These are phyloP conservation scores for Anthracocystis panici-leucophaei DNA, from an alignment of 1,284 basidiomycete species.

Conservation along the genomic window DNA sequence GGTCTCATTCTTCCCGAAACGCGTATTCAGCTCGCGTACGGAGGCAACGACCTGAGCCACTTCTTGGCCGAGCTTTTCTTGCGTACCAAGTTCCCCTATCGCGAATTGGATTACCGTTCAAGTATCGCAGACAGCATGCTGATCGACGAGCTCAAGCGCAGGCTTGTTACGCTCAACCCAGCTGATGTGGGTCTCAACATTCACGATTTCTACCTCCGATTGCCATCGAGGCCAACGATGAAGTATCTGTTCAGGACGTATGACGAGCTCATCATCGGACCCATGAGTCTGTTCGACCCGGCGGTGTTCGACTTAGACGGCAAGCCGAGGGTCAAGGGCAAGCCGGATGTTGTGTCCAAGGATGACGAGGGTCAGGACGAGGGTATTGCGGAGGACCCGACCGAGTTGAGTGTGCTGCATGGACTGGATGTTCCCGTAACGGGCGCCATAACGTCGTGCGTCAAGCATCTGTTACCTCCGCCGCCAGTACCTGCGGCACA, in stretches of 20 bases:
- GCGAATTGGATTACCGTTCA: constrained; percentile 75
- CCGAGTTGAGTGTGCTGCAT: constrained; percentile 30
- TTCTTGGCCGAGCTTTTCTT: constrained; percentile 85
- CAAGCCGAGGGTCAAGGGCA: constrained; percentile 72
- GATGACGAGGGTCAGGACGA: constrained; percentile 56
- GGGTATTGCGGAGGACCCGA: constrained; percentile 44
- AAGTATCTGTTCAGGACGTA: constrained; percentile 93
- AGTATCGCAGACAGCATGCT: constrained; percentile 60
- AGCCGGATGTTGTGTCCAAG: constrained; percentile 10
- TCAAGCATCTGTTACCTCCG: constrained; percentile 52
- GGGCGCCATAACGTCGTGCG: constrained; percentile 57
- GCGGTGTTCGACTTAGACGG: constrained; percentile 88
- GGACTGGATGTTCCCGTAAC: constrained; percentile 55
- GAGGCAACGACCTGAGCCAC: constrained; percentile 91
- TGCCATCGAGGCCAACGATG: constrained; percentile 80
- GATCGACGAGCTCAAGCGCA: constrained; percentile 64
- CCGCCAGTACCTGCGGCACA: constrained; percentile 25
- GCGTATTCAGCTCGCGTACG: constrained; percentile 85
- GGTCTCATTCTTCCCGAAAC: constrained; percentile 89
- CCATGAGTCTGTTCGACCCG: constrained; percentile 92
- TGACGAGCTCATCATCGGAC: constrained; percentile 94
- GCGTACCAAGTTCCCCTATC: constrained; percentile 88
- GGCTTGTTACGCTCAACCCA: constrained; percentile 65
- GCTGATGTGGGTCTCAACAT: constrained; percentile 66
- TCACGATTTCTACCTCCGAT: constrained; percentile 81